Evolutionary conservation across 2,329 filamentous ascomycete genomes (phyloP), one percentile per base, ranked within the genome.

Genomic region (Colletotrichum camelliae): DNA sequence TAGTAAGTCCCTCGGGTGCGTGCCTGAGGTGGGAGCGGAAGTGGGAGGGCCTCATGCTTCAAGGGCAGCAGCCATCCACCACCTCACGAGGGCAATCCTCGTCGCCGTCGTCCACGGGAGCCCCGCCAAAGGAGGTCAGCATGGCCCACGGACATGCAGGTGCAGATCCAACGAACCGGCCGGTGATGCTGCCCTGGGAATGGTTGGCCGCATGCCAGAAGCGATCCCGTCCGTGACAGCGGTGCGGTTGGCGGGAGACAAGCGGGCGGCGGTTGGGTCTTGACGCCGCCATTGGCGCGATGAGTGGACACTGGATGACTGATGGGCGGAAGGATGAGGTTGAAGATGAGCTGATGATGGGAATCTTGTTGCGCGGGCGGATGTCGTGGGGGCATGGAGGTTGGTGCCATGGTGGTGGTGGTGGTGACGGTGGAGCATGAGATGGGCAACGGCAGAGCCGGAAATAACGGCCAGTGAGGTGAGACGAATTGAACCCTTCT

Each of bases 141-240:
- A 37, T 33, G 70, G 67, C 29, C 18, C 39, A 35, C 33, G 68
- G 43, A 15, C 58, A 66, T 65, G 68, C 68, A 66, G 60, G 31
- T 60, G 72, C 65, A 70, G 57, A 72, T 57, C 70, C 70, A 69
- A 33, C 57, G 55, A 69, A 68, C 24, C 37, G 55, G 55, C 70
- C 64, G 64, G 55, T 29, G 65, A 68, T 24, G 57, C 65, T 69
- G 58, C 39, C 39, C 39, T 48, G 18, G 39, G 15, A 31, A n/a
- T 31, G 65, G 55, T 73, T 37, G 70, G 70, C 72, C 66, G 72
- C 72, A 74, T 39, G 61, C 71, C 60, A 61, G 1, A 61, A 33
- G 18, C 35, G 61, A 31, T 74, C 72, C 72, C 60, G 67, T 66
- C 67, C 35, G 48, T 71, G 60, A 71, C 60, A 60, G 48, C 67